These are phyloP conservation scores for Xylaria sp. DNA, from an alignment of 2,329 filamentous ascomycete species.

Conservation along the genomic window DNA sequence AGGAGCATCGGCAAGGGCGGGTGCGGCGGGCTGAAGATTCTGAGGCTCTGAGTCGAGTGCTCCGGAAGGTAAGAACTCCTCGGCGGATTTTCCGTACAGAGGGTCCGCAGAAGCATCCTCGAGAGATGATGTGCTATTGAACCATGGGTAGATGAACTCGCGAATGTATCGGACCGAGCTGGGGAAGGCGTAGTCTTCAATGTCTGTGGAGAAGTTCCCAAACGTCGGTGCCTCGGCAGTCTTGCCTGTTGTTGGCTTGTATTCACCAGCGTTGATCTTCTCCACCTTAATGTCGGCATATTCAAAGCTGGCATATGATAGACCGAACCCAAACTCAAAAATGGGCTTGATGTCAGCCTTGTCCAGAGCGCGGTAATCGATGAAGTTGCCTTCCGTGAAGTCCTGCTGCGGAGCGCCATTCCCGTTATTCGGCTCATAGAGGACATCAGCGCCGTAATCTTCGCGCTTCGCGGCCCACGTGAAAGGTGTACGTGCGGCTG, in stretches of 20 bases:
- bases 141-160: constrained; percentile 72
- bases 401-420: constrained; percentile 70
- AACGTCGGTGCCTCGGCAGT: constrained; percentile 68
- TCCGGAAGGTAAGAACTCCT: constrained; percentile 64
- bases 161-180: constrained; percentile 55
- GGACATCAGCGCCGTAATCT: constrained; percentile 72
- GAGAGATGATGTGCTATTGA: constrained; percentile 66
- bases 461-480: constrained; percentile 73
- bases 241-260: constrained; percentile 64
- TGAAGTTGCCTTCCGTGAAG: constrained; percentile 79
- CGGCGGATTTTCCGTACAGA: constrained; percentile 63
- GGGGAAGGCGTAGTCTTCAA: constrained; percentile 73
- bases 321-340: constrained; percentile 81
- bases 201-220: constrained; percentile 66
- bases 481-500: constrained; percentile 78
- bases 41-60: constrained; percentile 63
- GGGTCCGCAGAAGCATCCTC: constrained; percentile 62
- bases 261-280: constrained; percentile 55
- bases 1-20: constrained; percentile 51
- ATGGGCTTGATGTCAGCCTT: constrained; percentile 67
- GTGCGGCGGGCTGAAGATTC: constrained; percentile 54
- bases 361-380: constrained; percentile 82
- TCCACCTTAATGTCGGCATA: constrained; percentile 71
- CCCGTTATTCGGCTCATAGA: constrained; percentile 73
- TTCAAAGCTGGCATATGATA: constrained; percentile 80